A percentile compares a stretch with the other conserved stretches of the same genome.
Evolutionary conservation across 345 rosid species (phyloP).

Genomic region (Eucalyptus dawsonii): DNA sequence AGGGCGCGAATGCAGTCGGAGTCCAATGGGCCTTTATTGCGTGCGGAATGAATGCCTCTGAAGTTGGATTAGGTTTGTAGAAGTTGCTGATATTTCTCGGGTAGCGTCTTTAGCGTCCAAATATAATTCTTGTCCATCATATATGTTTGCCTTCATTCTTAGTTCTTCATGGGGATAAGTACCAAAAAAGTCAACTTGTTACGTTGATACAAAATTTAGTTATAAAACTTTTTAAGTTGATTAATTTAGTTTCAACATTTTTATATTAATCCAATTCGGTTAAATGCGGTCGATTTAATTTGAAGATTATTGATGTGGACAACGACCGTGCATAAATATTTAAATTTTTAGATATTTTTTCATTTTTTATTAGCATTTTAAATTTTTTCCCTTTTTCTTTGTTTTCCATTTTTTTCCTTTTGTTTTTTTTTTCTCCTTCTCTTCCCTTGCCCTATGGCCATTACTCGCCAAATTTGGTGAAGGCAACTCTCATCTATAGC

Average conservation of each 20-base stretch:
- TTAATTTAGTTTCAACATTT: too few species aligned
- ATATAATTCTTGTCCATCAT: too few species aligned
- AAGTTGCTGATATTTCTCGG: too few species aligned
- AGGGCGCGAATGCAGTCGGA: too few species aligned
- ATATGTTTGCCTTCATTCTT: conserved; percentile 30
- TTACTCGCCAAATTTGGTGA: accelerated
- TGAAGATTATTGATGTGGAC: background rate
- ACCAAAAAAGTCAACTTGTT: background rate
- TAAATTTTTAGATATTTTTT: too few species aligned
- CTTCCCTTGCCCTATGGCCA: background rate
- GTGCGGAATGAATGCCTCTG: too few species aligned
- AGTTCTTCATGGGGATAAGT: background rate
- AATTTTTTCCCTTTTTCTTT: background rate
- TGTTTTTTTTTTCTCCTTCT: too few species aligned
- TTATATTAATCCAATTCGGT: accelerated
- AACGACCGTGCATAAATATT: accelerated
- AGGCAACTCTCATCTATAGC: background rate
- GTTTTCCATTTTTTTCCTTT: too few species aligned
- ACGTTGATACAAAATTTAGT: too few species aligned
- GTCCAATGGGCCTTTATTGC: too few species aligned
- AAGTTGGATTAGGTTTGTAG: background rate
- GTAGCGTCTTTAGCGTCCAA: too few species aligned
- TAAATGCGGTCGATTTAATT: accelerated
- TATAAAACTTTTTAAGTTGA: accelerated
- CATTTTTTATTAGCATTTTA: too few species aligned